These are phyloP conservation scores for Sparassis latifolia DNA, from an alignment of 1,284 basidiomycete species.

Conservation along the genomic window DNA sequence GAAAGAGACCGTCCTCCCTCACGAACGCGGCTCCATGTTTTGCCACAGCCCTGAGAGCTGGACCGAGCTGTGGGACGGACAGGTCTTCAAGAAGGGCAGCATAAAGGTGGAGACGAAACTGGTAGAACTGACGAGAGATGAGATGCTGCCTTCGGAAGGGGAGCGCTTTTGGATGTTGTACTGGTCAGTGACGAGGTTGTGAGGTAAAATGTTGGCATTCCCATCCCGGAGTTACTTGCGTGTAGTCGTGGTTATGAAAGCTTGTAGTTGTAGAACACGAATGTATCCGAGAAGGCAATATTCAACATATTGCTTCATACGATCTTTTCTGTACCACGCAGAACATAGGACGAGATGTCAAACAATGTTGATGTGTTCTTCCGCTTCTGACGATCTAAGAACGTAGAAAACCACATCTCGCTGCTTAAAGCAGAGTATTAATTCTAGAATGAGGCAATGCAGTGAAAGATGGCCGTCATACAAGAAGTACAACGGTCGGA, in stretches of 20 bases:
- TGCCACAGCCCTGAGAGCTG: slow-evolving; percentile 26
- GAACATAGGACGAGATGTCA: no score
- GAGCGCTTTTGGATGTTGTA: neutral
- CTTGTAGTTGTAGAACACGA: no score
- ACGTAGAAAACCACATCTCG: no score
- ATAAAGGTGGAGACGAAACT: slow-evolving; percentile 17
- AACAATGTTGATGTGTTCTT: no score
- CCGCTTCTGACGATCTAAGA: no score
- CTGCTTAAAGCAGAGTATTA: no score
- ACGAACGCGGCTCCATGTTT: slow-evolving; percentile 9
- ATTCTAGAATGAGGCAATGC: no score
- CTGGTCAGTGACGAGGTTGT: neutral
- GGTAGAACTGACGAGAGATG: neutral
- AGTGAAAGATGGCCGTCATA: neutral
- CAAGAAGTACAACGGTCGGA: neutral
- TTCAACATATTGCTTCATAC: no score
- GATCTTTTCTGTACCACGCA: no score
- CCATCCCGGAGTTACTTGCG: no score
- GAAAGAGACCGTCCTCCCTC: neutral
- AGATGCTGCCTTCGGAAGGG: neutral
- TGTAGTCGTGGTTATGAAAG: no score
- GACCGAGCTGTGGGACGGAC: slow-evolving; percentile 26
- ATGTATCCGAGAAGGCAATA: no score
- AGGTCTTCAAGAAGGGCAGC: slow-evolving; percentile 22
- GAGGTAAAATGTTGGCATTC: neutral